phyloP scores from a whole-genome alignment of 768 basidiomycete species.

The Clavaria fumosa region DNA sequence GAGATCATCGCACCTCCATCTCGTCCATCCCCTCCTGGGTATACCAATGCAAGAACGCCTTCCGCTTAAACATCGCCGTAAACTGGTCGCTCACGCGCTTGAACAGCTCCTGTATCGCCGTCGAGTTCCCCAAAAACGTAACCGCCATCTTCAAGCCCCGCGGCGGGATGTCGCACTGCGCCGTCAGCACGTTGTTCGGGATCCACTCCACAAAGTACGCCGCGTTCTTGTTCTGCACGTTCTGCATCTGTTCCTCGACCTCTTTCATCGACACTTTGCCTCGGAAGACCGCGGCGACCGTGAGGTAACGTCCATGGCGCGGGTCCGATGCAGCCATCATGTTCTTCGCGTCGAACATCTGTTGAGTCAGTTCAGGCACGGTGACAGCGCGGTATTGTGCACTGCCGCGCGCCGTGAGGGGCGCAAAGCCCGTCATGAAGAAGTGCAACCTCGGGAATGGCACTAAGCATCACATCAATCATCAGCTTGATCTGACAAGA shows the following conservation, averaged over 20 bases:
- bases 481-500: not conserved
- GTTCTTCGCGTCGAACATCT: constrained; percentile 99
- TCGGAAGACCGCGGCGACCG: constrained; percentile 94
- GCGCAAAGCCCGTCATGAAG: constrained; percentile 96
- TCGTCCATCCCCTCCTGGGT: constrained; percentile 99
- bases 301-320: constrained; percentile 92
- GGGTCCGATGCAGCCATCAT: constrained; percentile 99
- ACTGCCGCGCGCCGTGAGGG: constrained; percentile 85
- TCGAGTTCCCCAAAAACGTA: constrained; percentile 95
- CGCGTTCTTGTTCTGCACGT: constrained; percentile 94
- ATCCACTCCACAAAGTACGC: constrained; percentile 99
- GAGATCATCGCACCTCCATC: constrained; percentile 81
- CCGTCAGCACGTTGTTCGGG: constrained; percentile 95
- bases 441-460: constrained; percentile 99
- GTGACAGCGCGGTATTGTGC: constrained; percentile 94
- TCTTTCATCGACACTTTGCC: constrained; percentile 99
- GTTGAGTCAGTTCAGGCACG: constrained; percentile 93
- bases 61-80: constrained; percentile 98
- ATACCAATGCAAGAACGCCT: constrained; percentile 98
- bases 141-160: constrained; percentile 93
- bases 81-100: constrained; percentile 98
- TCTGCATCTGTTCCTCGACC: constrained; percentile 98
- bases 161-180: constrained; percentile 96
- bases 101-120: constrained; percentile 95
- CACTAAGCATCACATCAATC: constrained; percentile 29